Base-by-base conservation (phyloP, 257 asterid genomes). In the Capsicum baccatum region DNA sequence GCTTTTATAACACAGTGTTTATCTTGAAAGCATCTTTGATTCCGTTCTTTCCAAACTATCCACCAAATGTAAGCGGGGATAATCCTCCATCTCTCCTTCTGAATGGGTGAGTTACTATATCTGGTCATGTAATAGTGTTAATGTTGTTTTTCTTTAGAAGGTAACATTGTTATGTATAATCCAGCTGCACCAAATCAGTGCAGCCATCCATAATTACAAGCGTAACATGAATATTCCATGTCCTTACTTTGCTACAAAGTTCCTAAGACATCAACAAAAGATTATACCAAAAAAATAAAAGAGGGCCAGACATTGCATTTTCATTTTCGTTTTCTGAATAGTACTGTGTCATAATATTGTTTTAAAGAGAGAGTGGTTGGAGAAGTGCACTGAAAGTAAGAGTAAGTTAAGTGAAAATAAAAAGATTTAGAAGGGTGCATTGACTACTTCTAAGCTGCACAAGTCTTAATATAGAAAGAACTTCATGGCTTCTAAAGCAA, bases 101-200 rank as follows among this genome's bases (percentile, higher is more conserved):
- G 73, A 66, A 33, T 66, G 47, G 73, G 33, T 66, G 73, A 66
- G 73, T 66, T 33, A 66, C 73, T 39, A 66, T 66, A 66, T 66
- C 73, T 66, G 59, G 39, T 19, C 60, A 50, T 74, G 60, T 44
- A 37, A 58, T 47, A 48, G 15, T 71, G n/a, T 71, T 9, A 35
- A 35, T 67, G 74, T 67, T 67, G 74, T 13, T 8, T 26, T 26
- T 26, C 26, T 33, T 66, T 12, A 66, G n/a, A 66, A 66, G 19
- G 11, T 33, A 33, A 66, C 47, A 66, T 66, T 33, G 73, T 33
- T 33, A 66, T 66, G 13, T 66, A 33, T 66, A 66, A 66, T 66
- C 73, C 47, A 33, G 73, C 73, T 66, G 73, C 47, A 66, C 73
- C 73, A 66, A 33, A 33, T 8, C 33, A 66, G 73, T 33, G 42